Conservation (phyloP, 805 yeast species). For the Metschnikowia noctiluminum region DNA sequence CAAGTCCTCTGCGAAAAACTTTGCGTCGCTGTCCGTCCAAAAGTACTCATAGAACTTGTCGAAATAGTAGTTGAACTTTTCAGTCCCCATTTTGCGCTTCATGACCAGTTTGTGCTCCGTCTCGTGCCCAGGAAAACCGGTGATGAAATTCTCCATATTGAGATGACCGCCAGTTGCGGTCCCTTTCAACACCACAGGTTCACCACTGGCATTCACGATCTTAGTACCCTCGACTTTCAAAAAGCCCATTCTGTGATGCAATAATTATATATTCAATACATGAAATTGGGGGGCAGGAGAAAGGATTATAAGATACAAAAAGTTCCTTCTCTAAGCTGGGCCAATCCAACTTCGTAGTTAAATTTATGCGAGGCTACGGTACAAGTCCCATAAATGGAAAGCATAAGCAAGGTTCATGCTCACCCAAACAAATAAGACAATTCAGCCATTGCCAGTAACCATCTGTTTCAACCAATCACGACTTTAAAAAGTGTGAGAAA, state of each 20-base stretch:
- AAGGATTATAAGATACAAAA: too few species aligned
- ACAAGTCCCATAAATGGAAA: too few species aligned
- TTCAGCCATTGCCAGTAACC: too few species aligned
- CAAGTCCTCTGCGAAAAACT: constrained; percentile 37
- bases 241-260: constrained; percentile 17
- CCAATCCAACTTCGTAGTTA: too few species aligned
- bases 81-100: constrained; percentile 40
- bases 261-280: too few species aligned
- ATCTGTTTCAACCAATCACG: too few species aligned
- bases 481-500: too few species aligned
- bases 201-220: constrained; percentile 41
- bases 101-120: constrained; percentile 46
- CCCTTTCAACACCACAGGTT: constrained; percentile 43
- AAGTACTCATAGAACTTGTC: constrained; percentile 52
- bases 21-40: constrained; percentile 51
- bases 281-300: too few species aligned
- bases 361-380: too few species aligned
- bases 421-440: too few species aligned
- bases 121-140: constrained; percentile 54
- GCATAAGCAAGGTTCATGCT: too few species aligned
- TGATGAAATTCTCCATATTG: constrained; percentile 56
- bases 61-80: constrained; percentile 47
- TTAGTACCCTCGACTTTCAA: constrained; percentile 45
- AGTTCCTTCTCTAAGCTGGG: too few species aligned
- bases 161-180: constrained; percentile 50